Base-by-base conservation (phyloP, 2,329 filamentous ascomycete genomes). In the Chrysoporthe deuterocubensis region DNA sequence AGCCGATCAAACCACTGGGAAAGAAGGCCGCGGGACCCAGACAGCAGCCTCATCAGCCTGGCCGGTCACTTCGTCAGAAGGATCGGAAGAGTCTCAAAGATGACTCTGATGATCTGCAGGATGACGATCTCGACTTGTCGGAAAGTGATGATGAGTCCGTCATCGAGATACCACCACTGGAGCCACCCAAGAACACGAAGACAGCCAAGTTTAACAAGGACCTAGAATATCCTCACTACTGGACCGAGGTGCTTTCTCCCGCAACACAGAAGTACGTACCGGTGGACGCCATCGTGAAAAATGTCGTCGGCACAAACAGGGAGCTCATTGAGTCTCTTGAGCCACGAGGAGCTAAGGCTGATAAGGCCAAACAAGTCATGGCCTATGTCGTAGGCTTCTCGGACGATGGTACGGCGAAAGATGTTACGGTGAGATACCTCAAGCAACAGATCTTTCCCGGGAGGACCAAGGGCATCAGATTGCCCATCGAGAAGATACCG, bases 371-470 rank as follows among this genome's bases (percentile, higher is more conserved):
- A 73, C 95, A 98, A 77, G 88, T 97, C 14, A 93, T 97, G 74
- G 92, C 92, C 58, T 99, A 99, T 74, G 87, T 97, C 2, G 83
- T 98, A 26, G 94, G 91, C 0, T 93, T 92, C 78, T 93, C 92
- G 0, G 80, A 87, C 3, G 94, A 98, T 75, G 93, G 92, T 2
- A 94, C 93, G 0, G 94, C 93, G 14, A 98, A 98, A 76, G 96
- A 99, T 76, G 92, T 99, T 18, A 99, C 96, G 0, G 90, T 96
- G 13, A 88, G 96, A 40, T 99, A 99, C 77, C 81, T 99, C 8
- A 94, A 91, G 74, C 88, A 90, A 32, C 92, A 92, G 67, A 85
- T 91, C 64, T 89, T 94, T 76, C 96, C 96, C 0, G 95, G 96
- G 4, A 92, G 94, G 72, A 97, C 95, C 0, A 98, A 97, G 76